These are phyloP conservation scores for Coemansia sp. DNA, from an alignment of 192 early-diverging fungal species.

Conservation along the genomic window DNA sequence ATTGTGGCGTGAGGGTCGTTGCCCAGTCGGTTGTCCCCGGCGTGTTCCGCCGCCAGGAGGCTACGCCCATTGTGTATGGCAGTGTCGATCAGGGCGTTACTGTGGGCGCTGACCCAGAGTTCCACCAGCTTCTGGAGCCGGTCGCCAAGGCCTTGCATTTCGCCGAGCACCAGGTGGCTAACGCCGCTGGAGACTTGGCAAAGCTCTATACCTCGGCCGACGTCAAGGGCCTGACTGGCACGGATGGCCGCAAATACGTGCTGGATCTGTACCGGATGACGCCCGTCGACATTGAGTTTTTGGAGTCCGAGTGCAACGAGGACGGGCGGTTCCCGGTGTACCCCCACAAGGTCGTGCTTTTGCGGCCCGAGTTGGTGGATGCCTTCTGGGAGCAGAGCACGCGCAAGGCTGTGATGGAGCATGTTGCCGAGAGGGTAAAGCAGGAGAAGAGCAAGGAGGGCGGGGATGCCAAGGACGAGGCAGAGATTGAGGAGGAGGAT, in stretches of 20 bases:
- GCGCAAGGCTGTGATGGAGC: conserved; percentile 60
- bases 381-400: conserved; percentile 82
- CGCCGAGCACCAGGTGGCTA: conserved; percentile 64
- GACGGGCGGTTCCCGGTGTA: conserved; percentile 67
- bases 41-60: conserved; percentile 73
- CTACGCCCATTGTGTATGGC: conserved; percentile 86
- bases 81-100: conserved; percentile 81
- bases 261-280: conserved; percentile 91
- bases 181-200: conserved; percentile 64
- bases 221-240: conserved; percentile 88
- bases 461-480: conserved; percentile 22
- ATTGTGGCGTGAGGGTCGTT: conserved; percentile 86
- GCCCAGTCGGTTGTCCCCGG: conserved; percentile 95
- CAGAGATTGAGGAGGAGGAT: conserved; percentile 26
- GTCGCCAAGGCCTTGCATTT: conserved; percentile 81
- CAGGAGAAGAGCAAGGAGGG: conserved; percentile 11
- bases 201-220: conserved; percentile 83
- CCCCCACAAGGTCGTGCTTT: conserved; percentile 81
- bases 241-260: conserved; percentile 90
- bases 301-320: conserved; percentile 65
- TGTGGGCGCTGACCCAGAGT: conserved; percentile 69
- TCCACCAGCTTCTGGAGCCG: conserved; percentile 71
- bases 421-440: conserved; percentile 40
- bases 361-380: conserved; percentile 86
- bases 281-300: conserved; percentile 89